A percentile compares a stretch with the other conserved stretches of the same genome.
These are phyloP conservation scores for Rhizopogon salebrosus DNA, from an alignment of 768 basidiomycete genomes.

Conservation along the genomic window DNA sequence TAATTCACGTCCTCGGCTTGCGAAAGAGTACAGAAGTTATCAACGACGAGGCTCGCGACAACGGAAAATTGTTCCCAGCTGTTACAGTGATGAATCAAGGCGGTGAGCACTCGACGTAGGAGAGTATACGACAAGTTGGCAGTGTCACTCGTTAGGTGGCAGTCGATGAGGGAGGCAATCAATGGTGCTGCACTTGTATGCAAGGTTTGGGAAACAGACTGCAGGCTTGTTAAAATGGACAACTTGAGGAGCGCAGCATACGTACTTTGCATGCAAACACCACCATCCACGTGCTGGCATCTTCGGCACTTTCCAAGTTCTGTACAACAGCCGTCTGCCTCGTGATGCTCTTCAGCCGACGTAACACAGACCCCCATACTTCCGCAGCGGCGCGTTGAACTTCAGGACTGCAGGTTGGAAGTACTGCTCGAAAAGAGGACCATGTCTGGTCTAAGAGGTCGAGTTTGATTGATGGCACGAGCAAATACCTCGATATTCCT, in stretches of 20 bases:
- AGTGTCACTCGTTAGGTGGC: conserved; percentile 11
- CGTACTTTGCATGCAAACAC: conserved; percentile 74
- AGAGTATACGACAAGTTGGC: conserved; percentile 46
- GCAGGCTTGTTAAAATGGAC: neutral
- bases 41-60: conserved; percentile 49
- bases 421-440: conserved; percentile 40
- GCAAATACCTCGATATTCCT: conserved; percentile 64
- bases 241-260: neutral
- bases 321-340: conserved; percentile 49
- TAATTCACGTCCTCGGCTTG: conserved; percentile 1
- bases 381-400: conserved; percentile 77
- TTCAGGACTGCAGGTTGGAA: conserved; percentile 62
- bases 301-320: conserved; percentile 47
- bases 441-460: conserved; percentile 58
- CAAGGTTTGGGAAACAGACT: too few relatives aligned
- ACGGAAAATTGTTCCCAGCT: conserved; percentile 57
- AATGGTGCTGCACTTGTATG: too few relatives aligned
- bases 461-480: conserved; percentile 55
- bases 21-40: conserved; percentile 26
- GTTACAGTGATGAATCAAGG: conserved; percentile 80
- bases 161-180: too few relatives aligned
- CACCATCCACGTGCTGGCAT: conserved; percentile 67
- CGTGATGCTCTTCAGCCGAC: conserved; percentile 60
- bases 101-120: conserved; percentile 69
- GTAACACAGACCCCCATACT: conserved; percentile 77